Evolutionary conservation across 192 early-diverging fungal genomes (phyloP), one percentile per base, ranked within the genome.

Genomic region (Gryganskiella cystojenkinii): DNA sequence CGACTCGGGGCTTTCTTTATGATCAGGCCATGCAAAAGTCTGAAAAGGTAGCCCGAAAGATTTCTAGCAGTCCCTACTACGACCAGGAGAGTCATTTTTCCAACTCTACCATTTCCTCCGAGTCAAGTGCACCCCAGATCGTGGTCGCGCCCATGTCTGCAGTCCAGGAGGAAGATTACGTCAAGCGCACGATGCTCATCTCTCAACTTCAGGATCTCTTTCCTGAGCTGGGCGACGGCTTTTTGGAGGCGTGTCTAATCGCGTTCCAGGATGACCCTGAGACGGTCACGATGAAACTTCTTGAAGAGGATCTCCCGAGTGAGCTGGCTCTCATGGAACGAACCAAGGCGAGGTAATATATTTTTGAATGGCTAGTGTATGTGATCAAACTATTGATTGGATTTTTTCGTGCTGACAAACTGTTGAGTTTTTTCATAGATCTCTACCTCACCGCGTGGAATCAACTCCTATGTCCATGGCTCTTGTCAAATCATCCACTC

Each of bases 151-250:
- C 37, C 20, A 52, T 63, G 58, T 28, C 79, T 31, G 45, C 28
- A 10, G 69, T 53, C 28, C 44, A 69, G 27, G 62, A 56, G 11
- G 88, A 89, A 19, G 83, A 84, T 17, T 84, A 84, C 81, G 67
- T 90, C 40, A 81, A 83, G 44, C 81, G 85, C 17, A 88, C 87
- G 0, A 79, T 81, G 0, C 81, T 90, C 8, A 92, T 97, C 51
- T 91, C 90, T 3, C 93, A 96, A 70, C 81, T 98, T 3, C 88
- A 91, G 45, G 95, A 98, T 47, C 59, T 98, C 35, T 94, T 98
- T 61, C 93, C 95, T 0, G 92, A 95, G 50, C 82, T 96, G 11
- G 95, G 95, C 15, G 92, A 91, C 17, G 96, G 96, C 10, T 98
- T 96, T 80, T 89, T 98, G 53, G 93, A 95, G 62, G 91, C 93